Percentiles rank a stretch among this genome's conserved stretches.
Conservation (phyloP, 2,329 filamentous ascomycete genomes). For the Nemania sp. region DNA sequence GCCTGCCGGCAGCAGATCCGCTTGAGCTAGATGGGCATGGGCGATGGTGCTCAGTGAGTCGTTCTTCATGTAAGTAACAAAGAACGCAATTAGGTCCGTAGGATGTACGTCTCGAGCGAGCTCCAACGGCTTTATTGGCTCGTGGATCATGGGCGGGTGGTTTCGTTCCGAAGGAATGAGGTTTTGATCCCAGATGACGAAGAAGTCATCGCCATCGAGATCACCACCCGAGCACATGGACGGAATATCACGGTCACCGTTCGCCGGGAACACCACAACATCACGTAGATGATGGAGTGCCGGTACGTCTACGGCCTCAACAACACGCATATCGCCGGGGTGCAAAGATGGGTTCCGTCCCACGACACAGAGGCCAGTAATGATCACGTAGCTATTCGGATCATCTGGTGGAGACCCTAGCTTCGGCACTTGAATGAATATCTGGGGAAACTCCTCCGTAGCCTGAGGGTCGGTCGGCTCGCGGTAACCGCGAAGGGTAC, state of each 20-base stretch:
- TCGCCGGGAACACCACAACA: constrained; percentile 84
- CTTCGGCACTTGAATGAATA: constrained; percentile 82
- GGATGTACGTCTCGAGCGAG: constrained; percentile 67
- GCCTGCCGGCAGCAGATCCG: constrained; percentile 65
- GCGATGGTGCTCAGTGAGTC: constrained; percentile 81
- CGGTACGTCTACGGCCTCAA: constrained; percentile 77
- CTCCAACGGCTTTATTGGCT: constrained; percentile 57
- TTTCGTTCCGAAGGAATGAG: constrained; percentile 70
- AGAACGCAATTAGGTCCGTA: constrained; percentile 79
- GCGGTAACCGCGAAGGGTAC: constrained; percentile 71
- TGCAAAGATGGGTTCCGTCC: constrained; percentile 94
- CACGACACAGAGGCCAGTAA: constrained; percentile 78
- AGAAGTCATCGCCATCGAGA: constrained; percentile 93
- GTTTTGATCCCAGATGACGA: constrained; percentile 85
- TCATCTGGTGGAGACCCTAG: constrained; percentile 56
- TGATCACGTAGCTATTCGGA: constrained; percentile 60
- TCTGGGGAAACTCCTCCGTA: constrained; percentile 70
- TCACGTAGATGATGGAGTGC: constrained; percentile 77
- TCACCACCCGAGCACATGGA: constrained; percentile 97
- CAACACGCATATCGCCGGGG: constrained; percentile 86
- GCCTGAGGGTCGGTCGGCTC: constrained; percentile 45
- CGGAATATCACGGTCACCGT: constrained; percentile 79
- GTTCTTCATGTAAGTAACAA: constrained; percentile 91
- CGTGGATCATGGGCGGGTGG: constrained; percentile 76
- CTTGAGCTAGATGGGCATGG: constrained; percentile 75